Base-by-base conservation (phyloP, 2,329 filamentous ascomycete genomes). In the Diaporthe sp. region DNA sequence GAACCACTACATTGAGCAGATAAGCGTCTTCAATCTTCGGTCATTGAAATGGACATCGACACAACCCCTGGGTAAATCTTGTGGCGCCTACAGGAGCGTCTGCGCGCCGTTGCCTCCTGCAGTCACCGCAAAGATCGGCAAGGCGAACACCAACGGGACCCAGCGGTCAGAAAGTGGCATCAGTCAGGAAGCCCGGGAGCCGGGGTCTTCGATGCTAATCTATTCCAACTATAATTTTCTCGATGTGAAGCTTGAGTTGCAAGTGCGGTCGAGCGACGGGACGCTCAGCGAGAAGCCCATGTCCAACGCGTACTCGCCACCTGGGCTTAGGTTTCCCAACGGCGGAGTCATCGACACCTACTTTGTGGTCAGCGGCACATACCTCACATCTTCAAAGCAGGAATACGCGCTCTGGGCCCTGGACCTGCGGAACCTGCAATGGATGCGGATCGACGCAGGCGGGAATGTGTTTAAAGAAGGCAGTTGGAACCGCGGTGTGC, bases 191-290 rank as follows among this genome's bases (percentile, higher is more conserved):
- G 83, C 86, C 5, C 87, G 88, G 42, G 91, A 93, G 68, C 83
- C 89, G 0, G 90, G 90, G 9, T 91, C 91, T 1, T 92, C 92
- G 2, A 98, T 98, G 95, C 89, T 99, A 77, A 97, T 99, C 61
- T 99, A 99, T 84, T 98, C 96, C 34, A 99, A 99, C 83, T 99
- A 99, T 85, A 98, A 99, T 84, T 99, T 99, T 81, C 85, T 99
- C 73, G 96, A 99, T 80, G 97, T 99, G 79, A 98, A 98, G 83
- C 87, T 99, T 34, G 97, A 99, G 84, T 87, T 99, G 51, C 97
- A 98, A 84, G 92, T 99, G 65, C 92, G 97, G 71, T 88, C 94
- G 12, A 91, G 95, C 1, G 96, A 98, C 82, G 96, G 97, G 42
- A 92, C 92, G 0, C 86, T 99, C 72, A 91, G 92, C 1, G 97